A percentile compares a stretch with the other conserved stretches of the same genome.
These are phyloP conservation scores for Ceriops decandra DNA, from an alignment of 345 rosid genomes.

Conservation along the genomic window DNA sequence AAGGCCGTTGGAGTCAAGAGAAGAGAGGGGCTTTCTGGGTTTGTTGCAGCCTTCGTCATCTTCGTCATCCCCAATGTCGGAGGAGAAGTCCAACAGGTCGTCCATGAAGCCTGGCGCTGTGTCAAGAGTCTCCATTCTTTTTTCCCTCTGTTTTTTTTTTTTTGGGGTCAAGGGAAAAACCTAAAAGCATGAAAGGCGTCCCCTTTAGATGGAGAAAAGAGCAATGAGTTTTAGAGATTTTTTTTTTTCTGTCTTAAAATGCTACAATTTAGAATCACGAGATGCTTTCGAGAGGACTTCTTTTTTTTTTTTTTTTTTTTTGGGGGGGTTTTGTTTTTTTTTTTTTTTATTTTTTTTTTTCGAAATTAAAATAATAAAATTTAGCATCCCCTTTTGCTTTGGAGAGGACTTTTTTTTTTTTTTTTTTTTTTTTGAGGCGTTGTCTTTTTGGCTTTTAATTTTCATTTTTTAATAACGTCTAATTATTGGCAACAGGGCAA, in stretches of 20 bases:
- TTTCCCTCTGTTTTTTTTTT: no score
- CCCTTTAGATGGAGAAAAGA: not conserved
- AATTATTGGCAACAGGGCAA: not conserved
- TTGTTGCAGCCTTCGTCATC: constrained; percentile 30
- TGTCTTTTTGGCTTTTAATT: not conserved
- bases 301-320: no score
- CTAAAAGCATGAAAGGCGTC: not conserved
- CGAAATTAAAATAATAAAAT: no score
- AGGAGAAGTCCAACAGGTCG: constrained; percentile 42
- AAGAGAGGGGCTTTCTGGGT: constrained; percentile 17
- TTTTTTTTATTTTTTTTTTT: no score
- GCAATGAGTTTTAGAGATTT: not conserved
- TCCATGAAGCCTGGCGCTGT: constrained; percentile 31
- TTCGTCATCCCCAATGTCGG: constrained; percentile 38
- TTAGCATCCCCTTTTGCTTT: no score
- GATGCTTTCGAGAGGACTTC: constrained; percentile 14
- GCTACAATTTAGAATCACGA: constrained; percentile 1
- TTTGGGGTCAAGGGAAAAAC: not conserved
- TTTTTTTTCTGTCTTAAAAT: not conserved
- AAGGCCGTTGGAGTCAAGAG: constrained; percentile 18
- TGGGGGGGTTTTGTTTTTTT: no score
- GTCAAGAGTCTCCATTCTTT: constrained; percentile 37
- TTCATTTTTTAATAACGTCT: constrained; percentile 9
- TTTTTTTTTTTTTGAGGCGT: no score
- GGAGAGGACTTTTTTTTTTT: constrained; percentile 7